Conservation (phyloP, 768 basidiomycete genomes). For the Termitomyces bulborhizus region DNA sequence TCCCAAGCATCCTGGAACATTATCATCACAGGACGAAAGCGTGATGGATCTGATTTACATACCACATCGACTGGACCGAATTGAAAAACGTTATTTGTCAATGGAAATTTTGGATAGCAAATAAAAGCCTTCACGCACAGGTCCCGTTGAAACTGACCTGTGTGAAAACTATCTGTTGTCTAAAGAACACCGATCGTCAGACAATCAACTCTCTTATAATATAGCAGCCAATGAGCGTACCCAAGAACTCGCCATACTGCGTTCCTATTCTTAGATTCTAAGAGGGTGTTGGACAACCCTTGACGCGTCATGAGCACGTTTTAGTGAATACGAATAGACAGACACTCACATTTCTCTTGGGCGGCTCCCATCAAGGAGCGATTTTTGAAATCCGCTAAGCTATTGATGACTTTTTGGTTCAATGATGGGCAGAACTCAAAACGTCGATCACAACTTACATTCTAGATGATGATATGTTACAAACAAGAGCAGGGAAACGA, state of each 20-base stretch:
- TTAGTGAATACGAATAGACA: neutral
- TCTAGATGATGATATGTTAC: constrained; percentile 17
- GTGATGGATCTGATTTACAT: neutral
- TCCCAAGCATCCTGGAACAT: neutral
- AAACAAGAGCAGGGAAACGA: neutral
- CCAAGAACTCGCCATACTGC: neutral
- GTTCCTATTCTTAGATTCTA: neutral
- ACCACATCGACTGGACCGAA: neutral
- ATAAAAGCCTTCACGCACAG: neutral
- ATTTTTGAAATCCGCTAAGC: neutral
- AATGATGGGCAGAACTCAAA: neutral
- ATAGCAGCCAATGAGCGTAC: neutral
- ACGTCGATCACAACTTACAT: neutral
- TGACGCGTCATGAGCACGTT: neutral
- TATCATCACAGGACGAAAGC: neutral
- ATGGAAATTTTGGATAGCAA: neutral
- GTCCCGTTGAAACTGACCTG: neutral
- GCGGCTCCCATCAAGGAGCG: neutral
- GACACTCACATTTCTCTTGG: neutral
- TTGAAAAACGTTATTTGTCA: neutral
- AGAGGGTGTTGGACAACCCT: neutral
- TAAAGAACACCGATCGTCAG: neutral
- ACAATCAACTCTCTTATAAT: neutral
- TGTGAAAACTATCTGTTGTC: neutral
- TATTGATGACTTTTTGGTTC: neutral